A percentile compares a stretch with the other conserved stretches of the same genome.
Conservation (phyloP, 2,329 filamentous ascomycete genomes). For the Cladosporium sp. region DNA sequence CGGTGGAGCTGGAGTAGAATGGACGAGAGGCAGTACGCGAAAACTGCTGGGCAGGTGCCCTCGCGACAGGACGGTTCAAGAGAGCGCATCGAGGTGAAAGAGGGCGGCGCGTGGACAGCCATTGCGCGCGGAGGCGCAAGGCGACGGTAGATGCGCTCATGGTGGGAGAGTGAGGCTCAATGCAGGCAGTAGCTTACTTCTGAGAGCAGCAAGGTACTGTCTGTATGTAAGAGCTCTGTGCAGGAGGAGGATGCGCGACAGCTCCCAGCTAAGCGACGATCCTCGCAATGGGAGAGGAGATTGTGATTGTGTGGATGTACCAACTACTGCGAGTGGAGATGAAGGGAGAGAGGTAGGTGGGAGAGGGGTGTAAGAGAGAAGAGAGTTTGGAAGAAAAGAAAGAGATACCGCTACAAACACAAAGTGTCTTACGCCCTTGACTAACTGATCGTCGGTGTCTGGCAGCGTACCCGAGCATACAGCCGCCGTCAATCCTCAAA, state of each 20-base stretch:
- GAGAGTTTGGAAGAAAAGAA: neutral
- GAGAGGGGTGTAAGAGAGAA: neutral
- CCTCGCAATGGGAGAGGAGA: neutral
- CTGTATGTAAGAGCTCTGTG: neutral
- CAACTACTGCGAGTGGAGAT: neutral
- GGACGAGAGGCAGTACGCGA: slow-evolving; percentile 14
- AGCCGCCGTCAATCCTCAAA: neutral
- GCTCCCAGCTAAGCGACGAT: neutral
- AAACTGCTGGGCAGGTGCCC: slow-evolving; percentile 3
- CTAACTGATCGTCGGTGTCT: slow-evolving; percentile 7
- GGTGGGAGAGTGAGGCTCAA: slow-evolving; percentile 1
- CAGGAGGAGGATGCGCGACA: neutral
- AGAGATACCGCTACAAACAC: neutral
- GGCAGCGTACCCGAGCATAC: neutral
- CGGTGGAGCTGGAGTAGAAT: slow-evolving; percentile 30
- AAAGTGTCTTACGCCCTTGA: slow-evolving; percentile 8
- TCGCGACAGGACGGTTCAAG: slow-evolving; percentile 16
- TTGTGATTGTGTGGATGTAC: neutral
- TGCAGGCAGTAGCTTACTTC: slow-evolving; percentile 1
- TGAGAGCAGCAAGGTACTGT: neutral
- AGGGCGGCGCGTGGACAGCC: slow-evolving; percentile 28
- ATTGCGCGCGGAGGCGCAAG: slow-evolving; percentile 30
- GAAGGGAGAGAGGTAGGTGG: neutral
- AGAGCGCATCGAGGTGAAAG: slow-evolving; percentile 27
- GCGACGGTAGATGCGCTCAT: slow-evolving; percentile 18